Conservation (phyloP, 257 asterid genomes). For the Forsythia suspensa region DNA sequence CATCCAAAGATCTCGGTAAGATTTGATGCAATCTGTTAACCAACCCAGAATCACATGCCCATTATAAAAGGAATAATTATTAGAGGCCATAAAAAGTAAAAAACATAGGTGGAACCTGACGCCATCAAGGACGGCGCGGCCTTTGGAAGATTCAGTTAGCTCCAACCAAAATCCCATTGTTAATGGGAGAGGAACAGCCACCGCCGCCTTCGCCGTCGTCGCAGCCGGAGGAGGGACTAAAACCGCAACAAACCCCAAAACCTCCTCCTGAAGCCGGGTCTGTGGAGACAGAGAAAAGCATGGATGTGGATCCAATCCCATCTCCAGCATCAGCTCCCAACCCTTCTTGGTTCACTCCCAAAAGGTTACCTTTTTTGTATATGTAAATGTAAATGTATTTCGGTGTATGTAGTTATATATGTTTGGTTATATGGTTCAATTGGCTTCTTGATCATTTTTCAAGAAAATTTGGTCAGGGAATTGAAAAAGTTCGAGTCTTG, state of each 20-base stretch:
- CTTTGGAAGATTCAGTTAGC: not conserved
- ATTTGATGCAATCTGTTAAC: not conserved
- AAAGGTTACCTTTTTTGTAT: constrained; percentile 37
- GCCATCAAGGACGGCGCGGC: not conserved
- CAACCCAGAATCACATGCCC: not conserved
- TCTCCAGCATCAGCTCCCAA: constrained; percentile 15
- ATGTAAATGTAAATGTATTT: not conserved
- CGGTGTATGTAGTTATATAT: not conserved
- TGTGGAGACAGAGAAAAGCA: constrained; percentile 24
- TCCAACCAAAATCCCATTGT: not conserved
- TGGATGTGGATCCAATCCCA: constrained; percentile 36
- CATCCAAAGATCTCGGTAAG: not conserved
- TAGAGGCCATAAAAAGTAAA: not conserved
- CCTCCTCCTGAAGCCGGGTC: constrained; percentile 27
- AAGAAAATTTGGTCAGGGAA: not conserved
- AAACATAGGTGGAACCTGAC: not conserved
- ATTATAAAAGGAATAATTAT: not conserved
- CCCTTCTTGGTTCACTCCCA: constrained; percentile 72
- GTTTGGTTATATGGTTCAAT: not conserved
- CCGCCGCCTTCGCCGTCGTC: constrained; percentile 5
- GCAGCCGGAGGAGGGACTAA: not conserved
- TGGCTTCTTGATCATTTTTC: constrained; percentile 26
- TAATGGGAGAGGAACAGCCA: constrained; percentile 43
- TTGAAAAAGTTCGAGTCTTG: constrained; percentile 17
- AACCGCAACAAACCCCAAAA: not conserved